Evolutionary conservation across 768 basidiomycete species (phyloP), one percentile per base, ranked within the genome.

Genomic region (Boletus sp.): DNA sequence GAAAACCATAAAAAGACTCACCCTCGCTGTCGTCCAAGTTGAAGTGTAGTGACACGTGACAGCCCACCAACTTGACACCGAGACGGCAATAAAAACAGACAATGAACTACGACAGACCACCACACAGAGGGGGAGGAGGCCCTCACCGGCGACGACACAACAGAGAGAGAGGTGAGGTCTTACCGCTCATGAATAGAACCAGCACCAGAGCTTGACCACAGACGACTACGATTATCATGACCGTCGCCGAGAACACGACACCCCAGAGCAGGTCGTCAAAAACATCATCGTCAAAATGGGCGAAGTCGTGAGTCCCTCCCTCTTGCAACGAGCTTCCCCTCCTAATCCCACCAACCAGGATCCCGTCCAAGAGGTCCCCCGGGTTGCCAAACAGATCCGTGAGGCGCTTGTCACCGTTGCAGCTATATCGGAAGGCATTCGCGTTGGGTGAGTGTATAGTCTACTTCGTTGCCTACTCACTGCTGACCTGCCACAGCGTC

Each of bases 231-330:
- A 78, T 28, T 60, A 71, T 58, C 83, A 86, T 58, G 83, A 88
- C 74, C 80, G 83, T 40, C 82, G 87, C 36, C 81, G 83, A 54
- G 85, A 89, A 39, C 76, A 78, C 62, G 90, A 92, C 61, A 81
- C 87, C 3, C 88, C 89, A 5, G 88, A 90, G 61, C 83, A 91
- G 58, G 87, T 81, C 66, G 75, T 92, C 37, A 85, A 83, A 69
- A 77, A 75, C 48, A 74, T 81, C 42, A 86, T 93, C 59, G 75
- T 91, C 64, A 87, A 84, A 65, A 75, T 89, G 50, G 91, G 90
- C 41, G 91, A 93, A 80, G 89, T 90, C 72, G 91, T 92, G 66
- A 77, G 89, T 76, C 24, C 5, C 4, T 36, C n/a, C 9, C 28
- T 29, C 33, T 20, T 3, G 0, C 30, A 11, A 4, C 35, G 7